These are phyloP conservation scores for Tetragonia tetragonoides DNA, from an alignment of 148 eudicot genomes.

Conservation along the genomic window DNA sequence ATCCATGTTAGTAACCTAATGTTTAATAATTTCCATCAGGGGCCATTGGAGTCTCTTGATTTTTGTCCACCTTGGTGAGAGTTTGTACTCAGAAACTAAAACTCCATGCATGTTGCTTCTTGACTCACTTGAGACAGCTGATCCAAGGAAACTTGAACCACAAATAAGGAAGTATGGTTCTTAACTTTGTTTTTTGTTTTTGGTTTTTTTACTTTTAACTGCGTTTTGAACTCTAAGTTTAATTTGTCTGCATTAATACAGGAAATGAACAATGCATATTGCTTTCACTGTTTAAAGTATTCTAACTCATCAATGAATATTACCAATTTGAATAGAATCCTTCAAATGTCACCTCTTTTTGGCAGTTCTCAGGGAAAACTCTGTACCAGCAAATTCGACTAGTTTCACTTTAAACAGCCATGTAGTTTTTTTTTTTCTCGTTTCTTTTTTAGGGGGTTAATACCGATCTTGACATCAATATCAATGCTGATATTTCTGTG, in stretches of 20 bases:
- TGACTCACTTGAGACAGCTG: conserved; percentile 54
- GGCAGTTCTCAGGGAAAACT: background rate
- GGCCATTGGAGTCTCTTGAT: conserved; percentile 72
- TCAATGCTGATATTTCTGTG: background rate
- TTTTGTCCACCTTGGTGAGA: conserved; percentile 59
- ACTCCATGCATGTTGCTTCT: conserved; percentile 64
- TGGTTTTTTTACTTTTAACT: background rate
- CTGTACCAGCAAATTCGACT: background rate
- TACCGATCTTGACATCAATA: background rate
- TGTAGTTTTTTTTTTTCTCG: background rate
- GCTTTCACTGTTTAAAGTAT: background rate
- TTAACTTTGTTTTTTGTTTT: background rate
- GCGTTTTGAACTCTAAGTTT: background rate
- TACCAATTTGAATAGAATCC: background rate
- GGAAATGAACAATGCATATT: background rate
- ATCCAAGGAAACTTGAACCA: conserved; percentile 47
- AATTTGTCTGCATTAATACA: background rate
- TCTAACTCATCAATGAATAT: no score
- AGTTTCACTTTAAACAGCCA: background rate
- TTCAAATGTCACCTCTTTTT: background rate
- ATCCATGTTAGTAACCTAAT: conserved; percentile 6
- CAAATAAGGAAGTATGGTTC: conserved; percentile 50
- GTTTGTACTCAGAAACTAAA: conserved; percentile 30
- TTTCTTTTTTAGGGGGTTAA: no score
- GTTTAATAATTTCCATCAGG: conserved; percentile 34